phyloP scores from a whole-genome alignment of 805 yeast genomes.

The Barnettozyma californica region DNA sequence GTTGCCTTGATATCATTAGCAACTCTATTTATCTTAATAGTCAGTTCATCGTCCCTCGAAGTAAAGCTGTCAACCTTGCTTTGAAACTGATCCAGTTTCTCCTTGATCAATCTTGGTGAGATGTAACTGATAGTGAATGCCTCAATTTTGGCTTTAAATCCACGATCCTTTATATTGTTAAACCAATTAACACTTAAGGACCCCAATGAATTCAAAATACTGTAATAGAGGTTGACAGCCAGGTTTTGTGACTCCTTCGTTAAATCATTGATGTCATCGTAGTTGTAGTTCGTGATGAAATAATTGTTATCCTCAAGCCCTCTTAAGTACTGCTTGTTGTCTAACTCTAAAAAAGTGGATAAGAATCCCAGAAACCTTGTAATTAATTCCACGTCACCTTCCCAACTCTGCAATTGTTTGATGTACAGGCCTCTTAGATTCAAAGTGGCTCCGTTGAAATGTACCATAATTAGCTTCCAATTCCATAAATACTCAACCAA shows the following conservation, averaged over 20 bases:
- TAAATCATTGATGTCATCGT: constrained; percentile 33
- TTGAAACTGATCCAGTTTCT: constrained; percentile 50
- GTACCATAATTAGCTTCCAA: constrained; percentile 60
- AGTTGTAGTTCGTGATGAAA: constrained; percentile 21
- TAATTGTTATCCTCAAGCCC: constrained; percentile 16
- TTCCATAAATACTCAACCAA: constrained; percentile 51
- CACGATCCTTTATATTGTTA: constrained; percentile 60
- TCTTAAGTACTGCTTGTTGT: constrained; percentile 20
- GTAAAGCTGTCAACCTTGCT: constrained; percentile 31
- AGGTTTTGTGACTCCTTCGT: constrained; percentile 15
- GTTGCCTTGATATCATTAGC: constrained; percentile 66
- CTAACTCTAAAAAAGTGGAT: constrained; percentile 38
- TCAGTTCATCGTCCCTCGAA: constrained; percentile 35
- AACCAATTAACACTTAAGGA: constrained; percentile 65
- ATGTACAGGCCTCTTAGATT: constrained; percentile 58
- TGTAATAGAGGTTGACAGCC: constrained; percentile 44
- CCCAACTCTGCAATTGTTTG: constrained; percentile 40
- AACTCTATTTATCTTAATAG: constrained; percentile 54
- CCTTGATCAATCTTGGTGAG: constrained; percentile 57
- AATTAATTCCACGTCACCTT: constrained; percentile 37
- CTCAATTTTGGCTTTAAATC: constrained; percentile 54
- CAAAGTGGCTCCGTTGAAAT: constrained; percentile 61
- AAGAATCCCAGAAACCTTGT: constrained; percentile 46
- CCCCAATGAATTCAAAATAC: constrained; percentile 46
- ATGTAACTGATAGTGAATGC: constrained; percentile 54